These are phyloP conservation scores for Lecanoromycetidae sp. DNA, from an alignment of 2,329 filamentous ascomycete species.

Conservation along the genomic window DNA sequence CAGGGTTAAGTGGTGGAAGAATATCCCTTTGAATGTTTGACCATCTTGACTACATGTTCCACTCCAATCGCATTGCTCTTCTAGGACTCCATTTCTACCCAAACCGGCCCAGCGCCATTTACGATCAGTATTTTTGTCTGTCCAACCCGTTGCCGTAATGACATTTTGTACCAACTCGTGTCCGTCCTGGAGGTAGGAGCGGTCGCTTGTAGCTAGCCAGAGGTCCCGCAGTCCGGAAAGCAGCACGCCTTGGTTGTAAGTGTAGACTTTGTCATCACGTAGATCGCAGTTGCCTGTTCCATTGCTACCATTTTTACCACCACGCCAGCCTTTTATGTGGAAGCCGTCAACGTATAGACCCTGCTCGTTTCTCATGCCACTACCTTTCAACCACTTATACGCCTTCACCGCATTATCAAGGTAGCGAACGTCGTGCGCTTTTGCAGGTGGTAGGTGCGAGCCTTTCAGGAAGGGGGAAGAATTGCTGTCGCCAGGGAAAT, in stretches of 20 bases:
- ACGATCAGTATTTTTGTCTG: constrained; percentile 26
- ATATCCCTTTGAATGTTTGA: constrained; percentile 90
- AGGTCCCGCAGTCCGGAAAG: constrained; percentile 70
- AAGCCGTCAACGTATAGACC: constrained; percentile 81
- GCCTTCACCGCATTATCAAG: constrained; percentile 62
- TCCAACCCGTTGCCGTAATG: constrained; percentile 68
- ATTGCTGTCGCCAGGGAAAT: constrained; percentile 72
- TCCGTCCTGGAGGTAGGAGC: constrained; percentile 62
- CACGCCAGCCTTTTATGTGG: constrained; percentile 57
- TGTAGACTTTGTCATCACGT: constrained; percentile 81
- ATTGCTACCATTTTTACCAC: constrained; percentile 39
- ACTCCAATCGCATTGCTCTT: constrained; percentile 68
- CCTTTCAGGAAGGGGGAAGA: constrained; percentile 48
- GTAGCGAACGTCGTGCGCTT: constrained; percentile 49
- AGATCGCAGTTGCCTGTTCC: constrained; percentile 65
- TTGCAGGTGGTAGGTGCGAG: constrained; percentile 23
- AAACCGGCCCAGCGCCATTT: constrained; percentile 58
- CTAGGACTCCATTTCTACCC: constrained; percentile 66
- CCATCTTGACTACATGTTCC: constrained; percentile 68
- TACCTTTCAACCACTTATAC: constrained; percentile 66
- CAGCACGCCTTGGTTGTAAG: constrained; percentile 89
- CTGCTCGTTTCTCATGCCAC: constrained; percentile 65
- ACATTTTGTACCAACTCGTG: constrained; percentile 64
- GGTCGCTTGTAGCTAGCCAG: constrained; percentile 64
- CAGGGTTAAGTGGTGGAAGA: constrained; percentile 72